A percentile compares a stretch with the other conserved stretches of the same genome.
Evolutionary conservation across 202 grass and related monocot genomes (phyloP).

Genomic region (Bolboschoenoplectus hybrid): DNA sequence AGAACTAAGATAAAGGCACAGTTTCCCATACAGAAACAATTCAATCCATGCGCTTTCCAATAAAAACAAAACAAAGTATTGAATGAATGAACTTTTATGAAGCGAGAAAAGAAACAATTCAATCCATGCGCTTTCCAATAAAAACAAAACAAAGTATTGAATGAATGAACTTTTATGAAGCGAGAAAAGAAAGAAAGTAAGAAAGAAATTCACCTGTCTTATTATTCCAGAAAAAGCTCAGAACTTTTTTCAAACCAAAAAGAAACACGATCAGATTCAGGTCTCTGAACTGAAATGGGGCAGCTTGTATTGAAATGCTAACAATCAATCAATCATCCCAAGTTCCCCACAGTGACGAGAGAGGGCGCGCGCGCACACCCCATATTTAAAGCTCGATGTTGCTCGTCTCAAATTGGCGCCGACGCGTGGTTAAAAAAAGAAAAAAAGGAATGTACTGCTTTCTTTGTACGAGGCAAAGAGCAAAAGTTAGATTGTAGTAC

Average conservation of each 20-base stretch:
- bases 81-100: neutral
- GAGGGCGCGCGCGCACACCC: too few species aligned
- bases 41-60: neutral
- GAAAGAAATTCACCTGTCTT: neutral
- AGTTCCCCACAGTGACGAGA: neutral
- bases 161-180: neutral
- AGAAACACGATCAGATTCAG: neutral
- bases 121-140: neutral
- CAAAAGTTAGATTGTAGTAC: constrained; percentile 16
- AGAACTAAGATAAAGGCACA: neutral
- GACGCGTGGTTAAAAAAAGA: constrained; percentile 1
- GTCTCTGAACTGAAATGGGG: neutral
- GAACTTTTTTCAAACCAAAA: neutral
- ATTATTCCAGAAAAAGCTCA: neutral
- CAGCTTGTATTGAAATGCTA: neutral
- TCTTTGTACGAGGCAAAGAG: constrained; percentile 28
- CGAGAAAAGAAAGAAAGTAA: neutral
- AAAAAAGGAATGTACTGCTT: constrained; percentile 20
- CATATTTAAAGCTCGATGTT: neutral
- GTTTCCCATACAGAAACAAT: neutral
- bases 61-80: neutral
- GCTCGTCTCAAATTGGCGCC: neutral
- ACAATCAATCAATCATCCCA: constrained; percentile 2
- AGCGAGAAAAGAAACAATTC: neutral
- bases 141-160: neutral